These are phyloP conservation scores for Apiospora pterosperma DNA, from an alignment of 2,329 filamentous ascomycete species.

Conservation along the genomic window DNA sequence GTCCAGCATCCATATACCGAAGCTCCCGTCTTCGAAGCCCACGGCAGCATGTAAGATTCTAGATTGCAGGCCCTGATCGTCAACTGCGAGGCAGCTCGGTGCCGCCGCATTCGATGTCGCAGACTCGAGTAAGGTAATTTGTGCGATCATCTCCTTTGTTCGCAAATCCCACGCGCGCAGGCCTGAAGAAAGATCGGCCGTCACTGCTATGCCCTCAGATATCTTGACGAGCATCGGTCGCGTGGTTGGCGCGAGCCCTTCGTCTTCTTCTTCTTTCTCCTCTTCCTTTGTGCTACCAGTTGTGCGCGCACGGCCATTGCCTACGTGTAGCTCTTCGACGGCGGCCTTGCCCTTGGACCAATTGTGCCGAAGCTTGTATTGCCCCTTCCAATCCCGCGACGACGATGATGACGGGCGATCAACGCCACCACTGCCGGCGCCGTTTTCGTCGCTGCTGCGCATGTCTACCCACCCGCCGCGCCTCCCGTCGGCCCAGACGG, in stretches of 20 bases:
- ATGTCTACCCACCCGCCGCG: constrained; percentile 48
- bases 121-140: constrained; percentile 28
- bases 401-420: not conserved
- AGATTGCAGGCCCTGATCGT: constrained; percentile 41
- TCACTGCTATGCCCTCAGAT: constrained; percentile 72
- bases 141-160: constrained; percentile 57
- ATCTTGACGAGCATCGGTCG: constrained; percentile 72
- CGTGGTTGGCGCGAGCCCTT: constrained; percentile 32
- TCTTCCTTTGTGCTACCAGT: not conserved
- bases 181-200: constrained; percentile 66
- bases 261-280: too few species aligned
- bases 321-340: constrained; percentile 67
- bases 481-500: constrained; percentile 44
- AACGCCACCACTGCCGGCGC: not conserved
- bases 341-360: constrained; percentile 82
- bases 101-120: constrained; percentile 17
- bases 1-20: constrained; percentile 65
- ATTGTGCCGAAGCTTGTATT: constrained; percentile 86
- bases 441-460: constrained; percentile 30
- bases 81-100: constrained; percentile 66
- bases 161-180: constrained; percentile 77
- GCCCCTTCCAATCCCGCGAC: constrained; percentile 47
- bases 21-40: constrained; percentile 70
- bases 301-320: constrained; percentile 3
- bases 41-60: constrained; percentile 57